A percentile compares a stretch with the other conserved stretches of the same genome.
These are phyloP conservation scores for Fusarium subtropicale DNA, from an alignment of 2,329 filamentous ascomycete genomes.

Conservation along the genomic window DNA sequence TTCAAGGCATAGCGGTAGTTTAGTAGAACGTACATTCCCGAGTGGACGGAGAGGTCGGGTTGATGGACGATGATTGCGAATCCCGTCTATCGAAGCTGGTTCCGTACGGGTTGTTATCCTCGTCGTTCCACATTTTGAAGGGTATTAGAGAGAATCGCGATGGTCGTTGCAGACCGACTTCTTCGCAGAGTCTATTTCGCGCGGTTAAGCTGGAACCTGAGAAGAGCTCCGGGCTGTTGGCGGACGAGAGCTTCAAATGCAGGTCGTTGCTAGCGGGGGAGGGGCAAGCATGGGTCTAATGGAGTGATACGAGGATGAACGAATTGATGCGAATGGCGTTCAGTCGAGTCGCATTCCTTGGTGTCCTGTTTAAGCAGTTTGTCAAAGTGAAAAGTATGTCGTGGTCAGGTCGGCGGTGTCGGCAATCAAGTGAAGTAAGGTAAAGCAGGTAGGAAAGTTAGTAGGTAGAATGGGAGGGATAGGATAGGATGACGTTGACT, in stretches of 20 bases:
- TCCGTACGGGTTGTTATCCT: conserved; percentile 96
- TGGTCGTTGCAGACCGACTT: conserved; percentile 12
- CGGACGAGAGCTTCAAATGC: conserved; percentile 40
- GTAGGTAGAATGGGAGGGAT: conserved; percentile 33
- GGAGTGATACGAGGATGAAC: conserved; percentile 18
- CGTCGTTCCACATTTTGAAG: conserved; percentile 92
- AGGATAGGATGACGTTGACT: conserved; percentile 42
- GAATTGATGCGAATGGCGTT: conserved; percentile 17
- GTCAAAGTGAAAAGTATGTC: conserved; percentile 12
- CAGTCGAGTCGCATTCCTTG: conserved; percentile 41
- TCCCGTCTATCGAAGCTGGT: conserved; percentile 89
- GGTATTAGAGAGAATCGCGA: conserved; percentile 26
- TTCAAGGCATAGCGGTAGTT: conserved; percentile 15
- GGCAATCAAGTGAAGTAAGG: conserved; percentile 23
- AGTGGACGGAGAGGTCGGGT: conserved; percentile 71
- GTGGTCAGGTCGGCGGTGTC: conserved; percentile 33
- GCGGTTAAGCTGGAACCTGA: conserved; percentile 35
- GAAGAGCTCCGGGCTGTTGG: conserved; percentile 17
- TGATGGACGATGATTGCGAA: conserved; percentile 76
- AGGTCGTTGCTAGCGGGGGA: conserved; percentile 41
- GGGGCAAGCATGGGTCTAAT: conserved; percentile 34
- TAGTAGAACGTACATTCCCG: conserved; percentile 65
- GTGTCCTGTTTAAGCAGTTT: conserved; percentile 1
- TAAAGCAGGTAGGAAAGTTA: conserved; percentile 1
- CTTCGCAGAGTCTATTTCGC: conserved; percentile 25